These are phyloP conservation scores for Ichthyophthirius multifiliis DNA, from an alignment of 169 alveolate species.

Conservation along the genomic window DNA sequence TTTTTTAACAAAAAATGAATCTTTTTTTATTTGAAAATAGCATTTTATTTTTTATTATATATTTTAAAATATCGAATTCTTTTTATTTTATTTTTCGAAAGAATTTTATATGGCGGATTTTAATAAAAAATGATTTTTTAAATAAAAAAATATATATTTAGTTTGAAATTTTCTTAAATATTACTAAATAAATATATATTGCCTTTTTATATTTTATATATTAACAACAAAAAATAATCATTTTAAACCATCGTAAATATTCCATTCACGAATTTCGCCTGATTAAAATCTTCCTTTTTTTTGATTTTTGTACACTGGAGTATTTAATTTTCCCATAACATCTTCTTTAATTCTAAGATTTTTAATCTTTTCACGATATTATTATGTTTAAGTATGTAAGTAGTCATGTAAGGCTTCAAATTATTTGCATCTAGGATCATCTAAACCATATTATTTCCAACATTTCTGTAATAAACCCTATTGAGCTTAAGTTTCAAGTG, in stretches of 20 bases:
- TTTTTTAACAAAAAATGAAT: too few species aligned
- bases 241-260: slow-evolving; percentile 7
- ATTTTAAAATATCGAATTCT: too few species aligned
- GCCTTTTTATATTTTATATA: too few species aligned
- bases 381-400: neutral
- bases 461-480: neutral
- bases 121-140: too few species aligned
- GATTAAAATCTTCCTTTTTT: slow-evolving; percentile 1
- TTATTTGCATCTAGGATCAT: slow-evolving; percentile 19
- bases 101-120: too few species aligned
- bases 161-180: too few species aligned
- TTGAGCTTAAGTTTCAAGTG: neutral
- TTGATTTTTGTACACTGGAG: neutral
- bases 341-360: slow-evolving; percentile 19
- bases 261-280: neutral
- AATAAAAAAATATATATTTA: too few species aligned
- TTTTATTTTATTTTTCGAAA: too few species aligned
- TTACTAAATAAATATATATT: too few species aligned
- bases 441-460: slow-evolving; percentile 11
- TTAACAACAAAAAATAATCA: too few species aligned
- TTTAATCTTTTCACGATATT: neutral
- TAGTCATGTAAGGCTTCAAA: slow-evolving; percentile 12
- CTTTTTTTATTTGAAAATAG: too few species aligned
- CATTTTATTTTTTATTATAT: too few species aligned
- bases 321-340: slow-evolving; percentile 8